phyloP scores from a whole-genome alignment of 257 asterid genomes.

The Echites panduratus region DNA sequence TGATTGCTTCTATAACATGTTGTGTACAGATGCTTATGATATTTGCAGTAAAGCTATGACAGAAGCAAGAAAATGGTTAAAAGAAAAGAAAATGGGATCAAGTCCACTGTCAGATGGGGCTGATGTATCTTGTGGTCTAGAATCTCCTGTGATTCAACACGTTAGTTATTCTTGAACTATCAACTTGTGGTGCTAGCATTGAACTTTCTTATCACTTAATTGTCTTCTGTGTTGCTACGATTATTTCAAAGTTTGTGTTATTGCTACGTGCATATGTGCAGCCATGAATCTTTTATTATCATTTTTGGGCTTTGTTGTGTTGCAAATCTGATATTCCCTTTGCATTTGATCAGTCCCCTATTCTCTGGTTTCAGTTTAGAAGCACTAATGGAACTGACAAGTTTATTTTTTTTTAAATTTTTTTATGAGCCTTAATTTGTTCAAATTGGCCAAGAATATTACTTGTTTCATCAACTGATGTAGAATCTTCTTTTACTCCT shows the following conservation, averaged over 20 bases:
- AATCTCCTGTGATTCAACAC: slow-evolving; percentile 25
- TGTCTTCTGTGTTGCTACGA: background rate
- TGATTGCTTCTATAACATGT: slow-evolving; percentile 15
- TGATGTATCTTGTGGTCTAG: slow-evolving; percentile 27
- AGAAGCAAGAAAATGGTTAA: slow-evolving; percentile 77
- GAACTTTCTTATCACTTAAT: slow-evolving; percentile 7
- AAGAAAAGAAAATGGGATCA: slow-evolving; percentile 53
- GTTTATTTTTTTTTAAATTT: background rate
- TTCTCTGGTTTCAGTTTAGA: background rate
- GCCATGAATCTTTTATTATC: background rate
- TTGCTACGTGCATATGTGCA: background rate
- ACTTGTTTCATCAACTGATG: too few species aligned
- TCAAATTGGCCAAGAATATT: background rate
- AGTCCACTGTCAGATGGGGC: slow-evolving; percentile 39
- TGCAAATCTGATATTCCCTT: too few species aligned
- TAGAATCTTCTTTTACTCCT: background rate
- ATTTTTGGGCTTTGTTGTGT: background rate
- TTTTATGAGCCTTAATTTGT: background rate
- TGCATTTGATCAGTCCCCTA: background rate
- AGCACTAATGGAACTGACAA: background rate
- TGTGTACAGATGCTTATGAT: slow-evolving; percentile 42
- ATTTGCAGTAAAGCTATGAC: slow-evolving; percentile 41
- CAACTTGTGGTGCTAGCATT: slow-evolving; percentile 1
- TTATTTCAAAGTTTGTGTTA: background rate
- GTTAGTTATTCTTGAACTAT: slow-evolving; percentile 28